Conservation (phyloP, 108 stramenopile species). For the Fistulifera solaris region DNA sequence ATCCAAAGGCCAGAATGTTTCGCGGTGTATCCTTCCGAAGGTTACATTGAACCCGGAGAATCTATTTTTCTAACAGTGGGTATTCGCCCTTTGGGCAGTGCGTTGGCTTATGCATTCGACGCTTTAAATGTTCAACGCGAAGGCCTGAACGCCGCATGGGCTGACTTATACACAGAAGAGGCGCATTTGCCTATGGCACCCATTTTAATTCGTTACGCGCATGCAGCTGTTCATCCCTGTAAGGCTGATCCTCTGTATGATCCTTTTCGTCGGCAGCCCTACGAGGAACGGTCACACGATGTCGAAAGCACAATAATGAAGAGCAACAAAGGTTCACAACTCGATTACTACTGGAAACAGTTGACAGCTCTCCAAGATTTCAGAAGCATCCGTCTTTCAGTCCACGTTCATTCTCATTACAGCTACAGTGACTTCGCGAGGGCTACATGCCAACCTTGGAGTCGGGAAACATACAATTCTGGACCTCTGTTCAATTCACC, state of each 20-base stretch:
- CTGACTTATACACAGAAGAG: constrained; percentile 28
- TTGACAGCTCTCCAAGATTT: constrained; percentile 13
- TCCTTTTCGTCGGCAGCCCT: neutral
- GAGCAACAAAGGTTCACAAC: neutral
- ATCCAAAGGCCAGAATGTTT: constrained; percentile 58
- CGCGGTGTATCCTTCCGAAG: constrained; percentile 53
- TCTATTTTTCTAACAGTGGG: constrained; percentile 40
- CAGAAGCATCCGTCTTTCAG: constrained; percentile 44
- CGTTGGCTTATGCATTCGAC: constrained; percentile 39
- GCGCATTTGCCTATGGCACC: constrained; percentile 49
- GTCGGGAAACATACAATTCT: constrained; percentile 33
- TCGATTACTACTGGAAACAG: constrained; percentile 1
- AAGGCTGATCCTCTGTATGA: neutral
- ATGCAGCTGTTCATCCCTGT: constrained; percentile 28
- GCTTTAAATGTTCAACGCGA: constrained; percentile 46
- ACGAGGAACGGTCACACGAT: constrained; percentile 2
- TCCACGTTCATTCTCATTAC: constrained; percentile 47
- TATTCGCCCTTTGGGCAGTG: constrained; percentile 32
- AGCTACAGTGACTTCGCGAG: constrained; percentile 28
- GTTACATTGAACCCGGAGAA: constrained; percentile 52
- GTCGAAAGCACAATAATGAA: neutral
- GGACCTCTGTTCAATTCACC: constrained; percentile 2
- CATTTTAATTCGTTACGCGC: constrained; percentile 54
- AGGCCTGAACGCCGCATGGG: constrained; percentile 33
- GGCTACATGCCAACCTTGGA: constrained; percentile 5